A percentile compares a stretch with the other conserved stretches of the same genome.
Conservation (phyloP, 352 stramenopile genomes). For the Phytophthora capsici region DNA sequence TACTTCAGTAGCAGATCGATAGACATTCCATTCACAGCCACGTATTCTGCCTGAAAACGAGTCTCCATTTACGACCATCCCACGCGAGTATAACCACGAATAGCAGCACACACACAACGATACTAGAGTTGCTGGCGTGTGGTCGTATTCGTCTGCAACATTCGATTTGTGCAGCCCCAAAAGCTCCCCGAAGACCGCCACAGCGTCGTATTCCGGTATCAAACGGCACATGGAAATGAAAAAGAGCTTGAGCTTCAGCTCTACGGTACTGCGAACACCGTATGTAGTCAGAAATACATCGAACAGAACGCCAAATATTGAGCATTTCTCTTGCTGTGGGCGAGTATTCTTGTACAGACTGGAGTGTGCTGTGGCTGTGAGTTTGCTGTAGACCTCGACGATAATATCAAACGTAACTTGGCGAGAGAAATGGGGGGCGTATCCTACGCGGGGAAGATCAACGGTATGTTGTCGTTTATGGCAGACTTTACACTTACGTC, state of each 20-base stretch:
- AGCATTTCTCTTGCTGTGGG: constrained; percentile 24
- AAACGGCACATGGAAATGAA: constrained; percentile 67
- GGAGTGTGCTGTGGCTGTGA: constrained; percentile 43
- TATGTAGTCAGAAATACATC: constrained; percentile 56
- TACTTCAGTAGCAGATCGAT: constrained; percentile 9
- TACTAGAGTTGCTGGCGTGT: constrained; percentile 54
- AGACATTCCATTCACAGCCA: constrained; percentile 1
- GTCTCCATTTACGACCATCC: constrained; percentile 64
- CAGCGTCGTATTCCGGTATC: constrained; percentile 53
- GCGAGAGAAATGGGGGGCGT: constrained; percentile 62
- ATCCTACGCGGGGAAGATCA: constrained; percentile 30
- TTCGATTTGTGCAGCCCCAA: constrained; percentile 49
- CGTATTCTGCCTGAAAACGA: constrained; percentile 17
- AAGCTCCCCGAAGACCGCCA: constrained; percentile 77
- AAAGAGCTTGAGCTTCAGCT: constrained; percentile 71
- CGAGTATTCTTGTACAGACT: constrained; percentile 56
- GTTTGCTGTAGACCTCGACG: constrained; percentile 55
- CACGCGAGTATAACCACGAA: constrained; percentile 64
- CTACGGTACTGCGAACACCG: constrained; percentile 55
- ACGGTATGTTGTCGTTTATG: constrained; percentile 45
- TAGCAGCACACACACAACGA: constrained; percentile 64
- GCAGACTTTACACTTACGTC: constrained; percentile 30
- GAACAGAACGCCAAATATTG: constrained; percentile 54
- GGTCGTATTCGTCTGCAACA: constrained; percentile 37
- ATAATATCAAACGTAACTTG: constrained; percentile 62